A percentile compares a stretch with the other conserved stretches of the same genome.
phyloP scores from a whole-genome alignment of 129 eudicot species.

The Cynara cardunculus region DNA sequence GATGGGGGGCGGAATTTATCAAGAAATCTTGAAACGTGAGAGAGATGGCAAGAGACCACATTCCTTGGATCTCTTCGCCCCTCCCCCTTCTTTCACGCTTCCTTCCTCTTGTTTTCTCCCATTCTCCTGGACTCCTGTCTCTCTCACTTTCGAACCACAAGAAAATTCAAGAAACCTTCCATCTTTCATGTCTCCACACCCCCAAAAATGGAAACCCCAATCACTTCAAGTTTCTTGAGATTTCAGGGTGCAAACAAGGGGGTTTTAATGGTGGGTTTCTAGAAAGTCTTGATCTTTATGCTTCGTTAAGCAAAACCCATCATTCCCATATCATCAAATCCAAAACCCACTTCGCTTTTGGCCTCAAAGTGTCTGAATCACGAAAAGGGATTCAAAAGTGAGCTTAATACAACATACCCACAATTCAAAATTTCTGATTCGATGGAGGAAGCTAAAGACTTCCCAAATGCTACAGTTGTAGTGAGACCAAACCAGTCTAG shows the following conservation, averaged over 20 bases:
- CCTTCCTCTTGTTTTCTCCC: conserved; percentile 5
- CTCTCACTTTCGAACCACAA: neutral
- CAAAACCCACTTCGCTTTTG: neutral
- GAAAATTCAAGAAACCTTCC: too few species aligned
- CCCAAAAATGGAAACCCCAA: too few species aligned
- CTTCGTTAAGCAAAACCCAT: neutral
- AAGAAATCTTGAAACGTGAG: conserved; percentile 5
- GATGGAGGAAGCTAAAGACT: conserved; percentile 63
- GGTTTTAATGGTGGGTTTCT: neutral
- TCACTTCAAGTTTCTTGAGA: too few species aligned
- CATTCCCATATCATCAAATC: neutral
- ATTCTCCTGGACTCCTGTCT: conserved; percentile 9
- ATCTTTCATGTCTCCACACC: too few species aligned
- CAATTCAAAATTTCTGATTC: conserved; percentile 21
- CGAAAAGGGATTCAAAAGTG: neutral
- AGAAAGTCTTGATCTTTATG: neutral
- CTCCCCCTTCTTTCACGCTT: neutral
- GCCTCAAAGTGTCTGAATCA: neutral
- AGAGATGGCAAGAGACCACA: neutral
- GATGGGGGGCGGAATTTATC: conserved; percentile 17
- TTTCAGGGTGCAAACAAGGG: neutral
- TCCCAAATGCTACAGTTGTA: conserved; percentile 3
- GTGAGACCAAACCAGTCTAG: conserved; percentile 44
- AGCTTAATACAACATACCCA: neutral
- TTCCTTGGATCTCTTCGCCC: conserved; percentile 26